These are phyloP conservation scores for Plasmodium vivax DNA, from an alignment of 169 alveolate species.

Conservation along the genomic window DNA sequence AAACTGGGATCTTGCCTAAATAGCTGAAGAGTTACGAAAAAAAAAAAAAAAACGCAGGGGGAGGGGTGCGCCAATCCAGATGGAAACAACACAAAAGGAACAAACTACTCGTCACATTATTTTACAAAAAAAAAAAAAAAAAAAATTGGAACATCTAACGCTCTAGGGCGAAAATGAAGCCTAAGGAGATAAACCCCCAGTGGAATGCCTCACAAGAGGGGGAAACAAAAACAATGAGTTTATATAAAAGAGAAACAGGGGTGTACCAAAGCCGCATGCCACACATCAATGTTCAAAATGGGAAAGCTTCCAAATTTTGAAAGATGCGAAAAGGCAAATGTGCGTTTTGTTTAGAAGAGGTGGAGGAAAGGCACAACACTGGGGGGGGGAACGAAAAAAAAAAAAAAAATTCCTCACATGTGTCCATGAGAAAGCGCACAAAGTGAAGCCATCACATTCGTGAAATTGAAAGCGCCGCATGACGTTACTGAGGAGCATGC, in stretches of 20 bases:
- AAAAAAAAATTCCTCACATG: not conserved
- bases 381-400: not conserved
- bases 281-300: not conserved
- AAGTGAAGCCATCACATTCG: not conserved
- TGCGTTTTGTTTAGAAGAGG: not conserved
- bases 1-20: not conserved
- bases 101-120: not conserved
- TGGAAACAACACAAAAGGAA: not conserved
- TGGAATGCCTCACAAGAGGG: not conserved
- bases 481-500: not conserved
- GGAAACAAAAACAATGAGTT: not conserved
- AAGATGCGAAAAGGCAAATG: not conserved
- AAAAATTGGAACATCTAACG: not conserved
- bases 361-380: not conserved
- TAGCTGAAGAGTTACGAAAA: not conserved
- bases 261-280: not conserved
- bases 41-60: not conserved
- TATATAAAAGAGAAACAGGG: not conserved
- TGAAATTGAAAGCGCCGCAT: not conserved
- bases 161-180: not conserved
- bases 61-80: not conserved
- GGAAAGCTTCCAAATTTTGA: not conserved
- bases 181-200: not conserved
- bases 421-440: not conserved
- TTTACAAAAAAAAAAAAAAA: slow-evolving; percentile 6